Percentiles rank a stretch among this genome's conserved stretches.
Conservation (phyloP, 2,329 filamentous ascomycete species). For the Stachybotrys chlorohalonatus region DNA sequence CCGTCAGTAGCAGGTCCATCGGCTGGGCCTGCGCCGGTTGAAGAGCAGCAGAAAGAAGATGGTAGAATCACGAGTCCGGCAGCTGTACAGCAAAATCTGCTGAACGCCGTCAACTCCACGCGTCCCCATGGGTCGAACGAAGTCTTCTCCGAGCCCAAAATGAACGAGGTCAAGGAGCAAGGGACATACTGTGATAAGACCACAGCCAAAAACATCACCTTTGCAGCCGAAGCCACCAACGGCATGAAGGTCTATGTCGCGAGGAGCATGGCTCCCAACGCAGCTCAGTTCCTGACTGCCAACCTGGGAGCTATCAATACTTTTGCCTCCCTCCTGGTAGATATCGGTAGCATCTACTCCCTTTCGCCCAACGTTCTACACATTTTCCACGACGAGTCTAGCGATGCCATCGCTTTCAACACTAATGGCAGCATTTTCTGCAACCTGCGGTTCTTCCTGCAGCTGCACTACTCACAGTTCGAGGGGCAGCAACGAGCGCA, state of each 20-base stretch:
- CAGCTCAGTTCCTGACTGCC: conserved; percentile 45
- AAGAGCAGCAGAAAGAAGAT: conserved; percentile 27
- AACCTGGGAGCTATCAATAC: conserved; percentile 55
- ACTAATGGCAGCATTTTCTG: conserved; percentile 80
- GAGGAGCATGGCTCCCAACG: conserved; percentile 38
- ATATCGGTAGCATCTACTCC: conserved; percentile 64
- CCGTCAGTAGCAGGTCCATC: conserved; percentile 9
- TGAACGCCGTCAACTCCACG: conserved; percentile 70
- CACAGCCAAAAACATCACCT: conserved; percentile 63
- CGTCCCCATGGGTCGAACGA: conserved; percentile 64
- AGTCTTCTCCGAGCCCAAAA: conserved; percentile 64
- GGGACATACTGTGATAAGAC: conserved; percentile 78
- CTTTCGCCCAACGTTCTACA: conserved; percentile 63
- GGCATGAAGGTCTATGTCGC: conserved; percentile 67
- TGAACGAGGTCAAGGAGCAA: conserved; percentile 69
- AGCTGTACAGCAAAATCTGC: conserved; percentile 59
- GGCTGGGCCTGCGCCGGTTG: conserved; percentile 5
- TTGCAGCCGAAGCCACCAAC: conserved; percentile 59
- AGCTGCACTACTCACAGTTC: conserved; percentile 57
- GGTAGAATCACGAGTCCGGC: conserved; percentile 51
- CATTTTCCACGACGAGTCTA: conserved; percentile 75
- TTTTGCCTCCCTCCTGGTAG: conserved; percentile 61
- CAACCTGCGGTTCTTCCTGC: conserved; percentile 79
- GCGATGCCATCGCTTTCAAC: conserved; percentile 90
- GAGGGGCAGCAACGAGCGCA: conserved; percentile 22